phyloP scores from a whole-genome alignment of 495 filamentous ascomycete species.

The Trypethelium eluteriae region DNA sequence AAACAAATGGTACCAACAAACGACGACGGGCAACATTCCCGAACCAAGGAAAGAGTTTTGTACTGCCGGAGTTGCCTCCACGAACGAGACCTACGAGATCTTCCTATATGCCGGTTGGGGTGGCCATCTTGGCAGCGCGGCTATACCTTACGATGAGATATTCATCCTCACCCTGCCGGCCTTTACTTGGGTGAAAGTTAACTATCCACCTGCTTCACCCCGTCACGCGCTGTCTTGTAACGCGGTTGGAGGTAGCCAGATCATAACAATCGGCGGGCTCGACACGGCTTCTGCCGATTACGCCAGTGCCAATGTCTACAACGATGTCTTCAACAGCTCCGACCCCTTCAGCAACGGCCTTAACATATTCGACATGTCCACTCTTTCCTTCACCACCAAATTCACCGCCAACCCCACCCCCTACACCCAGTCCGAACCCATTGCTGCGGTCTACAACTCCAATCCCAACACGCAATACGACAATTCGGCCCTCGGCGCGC shows the following conservation, averaged over 20 bases:
- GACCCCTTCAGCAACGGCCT: conserved; percentile 20
- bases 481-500: background rate
- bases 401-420: background rate
- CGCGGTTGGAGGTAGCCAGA: conserved; percentile 1
- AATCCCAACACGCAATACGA: background rate
- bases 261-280: background rate
- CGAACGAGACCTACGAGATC: conserved; percentile 2
- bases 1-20: conserved; percentile 2
- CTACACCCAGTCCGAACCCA: background rate
- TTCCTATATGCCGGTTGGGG: conserved; percentile 7
- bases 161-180: conserved; percentile 4
- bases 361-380: conserved; percentile 26
- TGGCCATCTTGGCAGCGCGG: background rate
- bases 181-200: conserved; percentile 3
- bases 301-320: background rate
- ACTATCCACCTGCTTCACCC: background rate
- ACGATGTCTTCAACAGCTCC: background rate
- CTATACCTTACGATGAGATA: background rate
- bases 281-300: background rate
- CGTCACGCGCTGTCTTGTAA: conserved; percentile 3
- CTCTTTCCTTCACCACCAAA: background rate
- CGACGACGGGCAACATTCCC: background rate
- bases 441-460: background rate
- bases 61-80: background rate
- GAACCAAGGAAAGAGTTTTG: conserved; percentile 7